Percentiles rank a stretch among this genome's conserved stretches.
Conservation (phyloP, 306 rosid genomes). For the Pyrus communis region DNA sequence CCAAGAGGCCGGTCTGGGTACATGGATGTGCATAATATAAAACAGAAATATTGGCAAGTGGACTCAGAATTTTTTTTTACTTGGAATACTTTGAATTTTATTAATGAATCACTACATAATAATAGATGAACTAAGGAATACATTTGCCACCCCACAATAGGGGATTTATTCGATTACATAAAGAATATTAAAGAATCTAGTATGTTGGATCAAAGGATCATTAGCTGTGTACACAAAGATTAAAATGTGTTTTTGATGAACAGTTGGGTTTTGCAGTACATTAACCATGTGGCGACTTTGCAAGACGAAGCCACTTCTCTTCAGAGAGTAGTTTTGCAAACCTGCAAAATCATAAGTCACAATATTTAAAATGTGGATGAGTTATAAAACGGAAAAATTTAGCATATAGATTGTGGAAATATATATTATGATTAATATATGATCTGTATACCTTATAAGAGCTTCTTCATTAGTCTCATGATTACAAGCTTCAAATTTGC, state of each 20-base stretch:
- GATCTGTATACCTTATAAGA: slow-evolving; percentile 29
- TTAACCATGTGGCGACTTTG: slow-evolving; percentile 30
- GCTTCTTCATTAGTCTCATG: slow-evolving; percentile 45
- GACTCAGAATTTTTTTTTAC: not conserved
- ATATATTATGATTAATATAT: not conserved
- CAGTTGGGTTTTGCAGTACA: not conserved
- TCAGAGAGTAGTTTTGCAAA: slow-evolving; percentile 44
- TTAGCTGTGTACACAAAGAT: not conserved
- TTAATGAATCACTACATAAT: not conserved
- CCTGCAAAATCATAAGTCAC: slow-evolving; percentile 13
- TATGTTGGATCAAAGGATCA: not conserved
- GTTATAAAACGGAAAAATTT: not conserved
- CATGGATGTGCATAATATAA: not conserved
- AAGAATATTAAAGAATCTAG: not conserved
- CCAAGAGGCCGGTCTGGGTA: not conserved
- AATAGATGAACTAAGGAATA: not conserved
- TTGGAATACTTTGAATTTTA: not conserved
- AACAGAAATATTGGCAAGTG: not conserved
- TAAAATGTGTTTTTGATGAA: not conserved
- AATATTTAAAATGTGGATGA: not conserved
- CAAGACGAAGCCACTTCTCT: slow-evolving; percentile 37
- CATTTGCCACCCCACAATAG: not conserved
- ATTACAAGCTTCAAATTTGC: slow-evolving; percentile 14
- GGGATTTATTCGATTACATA: not conserved
- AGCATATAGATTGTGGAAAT: not conserved